Percentiles rank a stretch among this genome's conserved stretches.
These are phyloP conservation scores for Candida germanica DNA, from an alignment of 805 yeast species.

Conservation along the genomic window DNA sequence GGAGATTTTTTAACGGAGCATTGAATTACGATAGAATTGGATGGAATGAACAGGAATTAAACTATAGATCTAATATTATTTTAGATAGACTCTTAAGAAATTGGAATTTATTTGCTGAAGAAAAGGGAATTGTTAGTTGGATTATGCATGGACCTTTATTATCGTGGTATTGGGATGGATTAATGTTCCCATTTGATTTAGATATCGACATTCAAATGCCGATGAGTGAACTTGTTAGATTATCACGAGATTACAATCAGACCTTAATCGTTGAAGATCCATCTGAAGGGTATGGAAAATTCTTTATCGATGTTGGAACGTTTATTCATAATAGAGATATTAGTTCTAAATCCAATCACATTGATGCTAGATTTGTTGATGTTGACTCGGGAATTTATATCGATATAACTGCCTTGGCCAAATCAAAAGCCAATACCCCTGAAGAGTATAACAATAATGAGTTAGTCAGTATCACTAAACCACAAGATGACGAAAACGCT, in stretches of 20 bases:
- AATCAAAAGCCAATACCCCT: conserved; percentile 15
- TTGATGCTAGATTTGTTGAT: conserved; percentile 54
- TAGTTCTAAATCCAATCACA: conserved; percentile 21
- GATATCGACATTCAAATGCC: conserved; percentile 32
- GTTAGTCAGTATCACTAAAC: conserved; percentile 8
- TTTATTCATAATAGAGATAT: conserved; percentile 25
- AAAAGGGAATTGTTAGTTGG: conserved; percentile 24
- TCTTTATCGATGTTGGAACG: conserved; percentile 27
- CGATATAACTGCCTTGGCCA: conserved; percentile 49
- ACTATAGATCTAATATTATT: conserved; percentile 18
- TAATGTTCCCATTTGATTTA: conserved; percentile 25
- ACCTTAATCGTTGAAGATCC: conserved; percentile 32
- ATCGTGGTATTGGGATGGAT: conserved; percentile 32
- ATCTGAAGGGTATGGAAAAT: conserved; percentile 23
- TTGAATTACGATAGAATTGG: conserved; percentile 41
- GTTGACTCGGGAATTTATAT: conserved; percentile 55
- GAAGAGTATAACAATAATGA: conserved; percentile 14
- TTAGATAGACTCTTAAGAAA: conserved; percentile 23
- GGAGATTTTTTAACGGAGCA: conserved; percentile 57
- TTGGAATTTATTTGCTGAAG: conserved; percentile 24
- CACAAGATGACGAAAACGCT: conserved; percentile 8
- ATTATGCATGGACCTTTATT: conserved; percentile 27
- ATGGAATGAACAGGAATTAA: conserved; percentile 25
- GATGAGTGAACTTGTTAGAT: conserved; percentile 17
- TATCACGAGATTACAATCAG: conserved; percentile 23